Conservation (phyloP, 257 asterid genomes). For the Solanum acaule region DNA sequence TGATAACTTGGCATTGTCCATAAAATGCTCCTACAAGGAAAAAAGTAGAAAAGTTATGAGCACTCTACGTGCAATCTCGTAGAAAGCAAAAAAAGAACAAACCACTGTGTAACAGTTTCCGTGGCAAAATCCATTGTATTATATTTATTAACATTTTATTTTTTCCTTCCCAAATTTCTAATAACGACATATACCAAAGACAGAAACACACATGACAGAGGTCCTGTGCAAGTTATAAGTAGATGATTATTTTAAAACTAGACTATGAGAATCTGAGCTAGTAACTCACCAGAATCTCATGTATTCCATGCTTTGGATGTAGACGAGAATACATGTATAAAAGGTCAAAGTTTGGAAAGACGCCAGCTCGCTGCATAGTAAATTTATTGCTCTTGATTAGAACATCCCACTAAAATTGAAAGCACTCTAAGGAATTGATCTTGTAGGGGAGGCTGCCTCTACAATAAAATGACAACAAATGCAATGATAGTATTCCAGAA, state of each 20-base stretch:
- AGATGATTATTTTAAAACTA: neutral
- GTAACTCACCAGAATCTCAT: conserved; percentile 63
- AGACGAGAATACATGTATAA: conserved; percentile 63
- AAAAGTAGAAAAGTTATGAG: neutral
- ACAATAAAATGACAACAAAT: neutral
- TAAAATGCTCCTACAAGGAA: conserved; percentile 58
- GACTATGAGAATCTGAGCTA: neutral
- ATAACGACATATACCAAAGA: neutral
- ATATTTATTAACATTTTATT: neutral
- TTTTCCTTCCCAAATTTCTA: neutral
- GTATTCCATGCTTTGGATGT: conserved; percentile 56
- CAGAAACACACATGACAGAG: neutral
- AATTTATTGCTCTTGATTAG: neutral
- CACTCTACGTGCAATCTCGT: neutral
- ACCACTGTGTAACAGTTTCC: neutral
- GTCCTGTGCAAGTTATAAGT: neutral
- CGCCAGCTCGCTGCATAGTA: conserved; percentile 80
- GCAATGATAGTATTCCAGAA: neutral
- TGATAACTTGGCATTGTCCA: conserved; percentile 80
- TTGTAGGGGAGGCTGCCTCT: neutral
- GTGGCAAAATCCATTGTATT: neutral
- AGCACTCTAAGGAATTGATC: neutral
- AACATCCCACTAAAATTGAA: neutral
- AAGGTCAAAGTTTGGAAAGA: conserved; percentile 80
- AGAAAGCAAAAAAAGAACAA: neutral